These are phyloP conservation scores for Sanghuangporus sanghuang DNA, from an alignment of 1,284 basidiomycete species.

Conservation along the genomic window DNA sequence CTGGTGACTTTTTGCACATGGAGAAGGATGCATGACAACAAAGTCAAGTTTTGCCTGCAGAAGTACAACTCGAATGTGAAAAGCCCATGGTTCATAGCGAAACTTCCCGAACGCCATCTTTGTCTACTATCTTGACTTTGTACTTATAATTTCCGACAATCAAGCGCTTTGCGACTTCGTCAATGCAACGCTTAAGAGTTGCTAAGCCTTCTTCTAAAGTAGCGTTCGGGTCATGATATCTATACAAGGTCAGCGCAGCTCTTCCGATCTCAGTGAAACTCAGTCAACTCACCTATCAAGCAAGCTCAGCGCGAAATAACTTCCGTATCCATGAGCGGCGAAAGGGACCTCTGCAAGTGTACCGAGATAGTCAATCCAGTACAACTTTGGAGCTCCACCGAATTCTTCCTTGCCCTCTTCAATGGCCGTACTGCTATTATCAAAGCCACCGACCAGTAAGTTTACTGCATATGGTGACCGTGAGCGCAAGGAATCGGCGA, in stretches of 20 bases:
- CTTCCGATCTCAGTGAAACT: not conserved
- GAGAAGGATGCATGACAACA: too few species aligned
- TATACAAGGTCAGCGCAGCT: slow-evolving; percentile 25
- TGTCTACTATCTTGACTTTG: slow-evolving; percentile 89
- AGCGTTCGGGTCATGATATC: slow-evolving; percentile 84
- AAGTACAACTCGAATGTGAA: too few species aligned
- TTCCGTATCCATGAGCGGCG: slow-evolving; percentile 93
- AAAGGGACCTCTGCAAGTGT: slow-evolving; percentile 88
- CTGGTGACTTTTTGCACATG: too few species aligned
- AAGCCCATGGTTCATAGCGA: not conserved
- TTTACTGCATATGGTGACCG: slow-evolving; percentile 90
- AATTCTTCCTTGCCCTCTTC: slow-evolving; percentile 17
- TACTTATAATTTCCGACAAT: slow-evolving; percentile 80
- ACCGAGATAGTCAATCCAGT: slow-evolving; percentile 96
- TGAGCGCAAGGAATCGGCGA: slow-evolving; percentile 88
- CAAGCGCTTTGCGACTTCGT: slow-evolving; percentile 83
- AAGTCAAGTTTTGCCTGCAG: too few species aligned
- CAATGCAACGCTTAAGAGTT: slow-evolving; percentile 80
- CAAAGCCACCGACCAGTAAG: slow-evolving; percentile 89
- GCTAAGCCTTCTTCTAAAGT: slow-evolving; percentile 81
- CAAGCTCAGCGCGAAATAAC: slow-evolving; percentile 89
- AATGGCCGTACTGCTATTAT: slow-evolving; percentile 45
- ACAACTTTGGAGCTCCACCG: slow-evolving; percentile 64
- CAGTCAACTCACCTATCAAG: slow-evolving; percentile 69
- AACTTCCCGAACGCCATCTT: slow-evolving; percentile 73